A percentile compares a stretch with the other conserved stretches of the same genome.
Conservation (phyloP, 169 alveolate species). For the Eimeria necatrix region DNA sequence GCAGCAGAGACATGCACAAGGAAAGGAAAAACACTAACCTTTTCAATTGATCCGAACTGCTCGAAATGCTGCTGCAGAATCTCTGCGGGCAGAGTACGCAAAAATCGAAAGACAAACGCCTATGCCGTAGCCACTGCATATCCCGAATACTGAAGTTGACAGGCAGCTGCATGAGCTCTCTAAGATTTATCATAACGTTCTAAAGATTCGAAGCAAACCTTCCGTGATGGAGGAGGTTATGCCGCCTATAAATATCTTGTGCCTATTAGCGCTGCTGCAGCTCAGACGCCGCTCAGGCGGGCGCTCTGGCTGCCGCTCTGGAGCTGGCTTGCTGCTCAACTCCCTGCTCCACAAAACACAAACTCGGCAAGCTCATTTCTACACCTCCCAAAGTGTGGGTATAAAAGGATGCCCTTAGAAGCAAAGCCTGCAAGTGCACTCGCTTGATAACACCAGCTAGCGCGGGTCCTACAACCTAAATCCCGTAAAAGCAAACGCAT, state of each 20-base stretch:
- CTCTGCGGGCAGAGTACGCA: slow-evolving; percentile 18
- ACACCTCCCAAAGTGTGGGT: not conserved
- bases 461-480: not conserved
- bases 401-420: no score
- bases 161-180: not conserved
- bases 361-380: not conserved
- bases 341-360: slow-evolving; percentile 56
- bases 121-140: no score
- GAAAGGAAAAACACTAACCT: slow-evolving; percentile 1
- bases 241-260: slow-evolving; percentile 68
- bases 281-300: slow-evolving; percentile 67
- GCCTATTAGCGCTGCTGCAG: slow-evolving; percentile 71
- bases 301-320: slow-evolving; percentile 69
- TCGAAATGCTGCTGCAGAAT: slow-evolving; percentile 64
- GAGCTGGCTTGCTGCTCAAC: slow-evolving; percentile 61
- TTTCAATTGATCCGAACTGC: slow-evolving; percentile 55
- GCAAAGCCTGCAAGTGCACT: no score
- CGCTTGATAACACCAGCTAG: not conserved
- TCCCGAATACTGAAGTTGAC: no score
- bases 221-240: slow-evolving; percentile 70
- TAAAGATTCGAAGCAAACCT: not conserved
- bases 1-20: not conserved
- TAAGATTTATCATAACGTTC: not conserved
- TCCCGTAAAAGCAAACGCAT: not conserved
- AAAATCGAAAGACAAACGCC: not conserved